Evolutionary conservation across 768 basidiomycete genomes (phyloP), one percentile per base, ranked within the genome.

Genomic region (Boletus subparvulus): DNA sequence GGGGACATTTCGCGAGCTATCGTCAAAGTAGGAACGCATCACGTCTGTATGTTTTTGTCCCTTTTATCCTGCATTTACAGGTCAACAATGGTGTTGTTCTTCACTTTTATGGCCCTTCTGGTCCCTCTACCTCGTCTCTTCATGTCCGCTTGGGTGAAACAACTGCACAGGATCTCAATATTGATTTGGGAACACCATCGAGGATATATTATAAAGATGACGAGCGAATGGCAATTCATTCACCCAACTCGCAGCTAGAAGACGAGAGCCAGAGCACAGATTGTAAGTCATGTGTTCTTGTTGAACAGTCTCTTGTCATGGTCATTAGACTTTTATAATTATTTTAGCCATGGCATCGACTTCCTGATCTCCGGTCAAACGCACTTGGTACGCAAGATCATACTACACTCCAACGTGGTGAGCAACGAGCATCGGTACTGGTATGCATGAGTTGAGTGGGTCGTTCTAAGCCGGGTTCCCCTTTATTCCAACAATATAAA

Each of bases 291-390:
- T 51, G n/a, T 46, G 2, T 42, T 59, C 39, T 45, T 24, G 17
- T 41, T 36, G 41, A 39, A 40, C 52, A 32, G 39, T 47, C 14
- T 45, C 44, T 40, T 36, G 30, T 58, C n/a, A 59, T 46, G 32
- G 40, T 61, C 57, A 52, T 50, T 58, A 92, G 91, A 93, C 71
- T 93, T 94, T 69, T 93, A 90, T 73, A 96, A 95, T 65, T 97
- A 97, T 66, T 93, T 95, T 62, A 89, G 94, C 62, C 85, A 93
- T 65, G 94, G 94, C 2, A 73, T 97, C 19, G 94, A 97, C 68
- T 90, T 95, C 60, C 79, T 95, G 30, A 79, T 97, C 17, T 88
- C 85, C 24, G 87, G 82, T 46, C 77, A 77, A 21, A 81, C 80
- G 16, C 91, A 94, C 64, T 63, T 81, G 6, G 89, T 95, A 19